Percentiles rank a stretch among this genome's conserved stretches.
phyloP scores from a whole-genome alignment of 805 yeast genomes.

The Allodekkera sacchari region DNA sequence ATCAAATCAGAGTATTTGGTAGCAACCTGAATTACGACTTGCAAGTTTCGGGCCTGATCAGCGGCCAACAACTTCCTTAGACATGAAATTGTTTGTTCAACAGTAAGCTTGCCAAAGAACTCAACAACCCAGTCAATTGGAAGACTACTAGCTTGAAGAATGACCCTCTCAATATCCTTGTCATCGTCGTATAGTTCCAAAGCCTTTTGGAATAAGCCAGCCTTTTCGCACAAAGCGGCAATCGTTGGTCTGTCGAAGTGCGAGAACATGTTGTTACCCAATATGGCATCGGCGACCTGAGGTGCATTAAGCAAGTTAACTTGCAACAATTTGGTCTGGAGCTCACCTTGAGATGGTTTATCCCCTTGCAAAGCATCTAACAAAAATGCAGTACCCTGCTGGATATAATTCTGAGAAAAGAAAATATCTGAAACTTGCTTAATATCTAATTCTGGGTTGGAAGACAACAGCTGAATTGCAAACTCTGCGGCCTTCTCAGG shows the following conservation, averaged over 20 bases:
- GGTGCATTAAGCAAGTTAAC: slow-evolving; percentile 93
- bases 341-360: slow-evolving; percentile 88
- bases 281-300: slow-evolving; percentile 97
- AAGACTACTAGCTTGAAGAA: slow-evolving; percentile 63
- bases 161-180: slow-evolving; percentile 90
- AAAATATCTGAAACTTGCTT: slow-evolving; percentile 90
- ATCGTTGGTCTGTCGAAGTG: slow-evolving; percentile 92
- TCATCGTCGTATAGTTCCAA: slow-evolving; percentile 92
- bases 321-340: slow-evolving; percentile 91
- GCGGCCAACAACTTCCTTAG: slow-evolving; percentile 76
- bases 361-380: slow-evolving; percentile 93
- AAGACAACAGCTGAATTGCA: slow-evolving; percentile 72
- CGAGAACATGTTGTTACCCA: slow-evolving; percentile 91
- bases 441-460: slow-evolving; percentile 61
- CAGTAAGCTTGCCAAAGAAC: slow-evolving; percentile 89
- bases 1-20: slow-evolving; percentile 91
- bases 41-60: slow-evolving; percentile 71
- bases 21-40: slow-evolving; percentile 91
- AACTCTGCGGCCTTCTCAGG: slow-evolving; percentile 99
- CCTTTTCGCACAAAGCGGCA: slow-evolving; percentile 88
- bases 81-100: slow-evolving; percentile 85
- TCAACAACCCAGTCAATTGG: slow-evolving; percentile 91
- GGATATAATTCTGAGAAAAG: slow-evolving; percentile 87
- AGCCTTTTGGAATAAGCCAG: slow-evolving; percentile 94
- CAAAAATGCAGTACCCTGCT: slow-evolving; percentile 96